Conservation (phyloP, 2,329 filamentous ascomycete species). For the Eutypella sp. region DNA sequence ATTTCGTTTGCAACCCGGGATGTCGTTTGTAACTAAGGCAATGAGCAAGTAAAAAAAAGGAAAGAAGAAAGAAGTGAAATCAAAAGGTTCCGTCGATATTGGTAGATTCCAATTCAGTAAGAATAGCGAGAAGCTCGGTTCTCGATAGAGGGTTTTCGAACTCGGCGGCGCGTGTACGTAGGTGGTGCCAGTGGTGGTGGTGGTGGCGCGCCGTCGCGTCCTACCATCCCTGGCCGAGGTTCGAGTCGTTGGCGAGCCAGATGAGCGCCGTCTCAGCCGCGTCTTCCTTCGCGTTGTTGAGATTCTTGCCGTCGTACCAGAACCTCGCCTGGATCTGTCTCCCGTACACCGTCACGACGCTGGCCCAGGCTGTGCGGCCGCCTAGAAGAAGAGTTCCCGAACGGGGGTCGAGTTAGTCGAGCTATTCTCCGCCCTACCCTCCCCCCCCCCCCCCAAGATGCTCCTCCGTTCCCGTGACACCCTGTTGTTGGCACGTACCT, state of each 20-base stretch:
- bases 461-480: too few species aligned
- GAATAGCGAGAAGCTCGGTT: too few species aligned
- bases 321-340: conserved; percentile 66
- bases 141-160: too few species aligned
- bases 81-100: conserved; percentile 11
- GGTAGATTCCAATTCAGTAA: too few species aligned
- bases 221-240: conserved; percentile 21
- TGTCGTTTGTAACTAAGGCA: too few species aligned
- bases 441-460: too few species aligned
- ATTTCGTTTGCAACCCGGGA: conserved; percentile 21
- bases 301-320: conserved; percentile 87
- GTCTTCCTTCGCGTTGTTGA: conserved; percentile 85
- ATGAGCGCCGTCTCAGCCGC: conserved; percentile 77
- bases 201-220: conserved; percentile 7
- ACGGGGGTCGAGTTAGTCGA: neutral
- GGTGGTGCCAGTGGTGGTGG: conserved; percentile 11
- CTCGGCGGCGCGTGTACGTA: too few species aligned
- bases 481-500: conserved; percentile 45
- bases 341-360: conserved; percentile 67
- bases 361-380: conserved; percentile 87
- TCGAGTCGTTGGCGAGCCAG: conserved; percentile 42
- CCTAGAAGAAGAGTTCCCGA: conserved; percentile 48
- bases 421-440: neutral
- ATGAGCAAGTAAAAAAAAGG: conserved; percentile 14
- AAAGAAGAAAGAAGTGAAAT: conserved; percentile 9